Base-by-base conservation (phyloP, 176 grass and related monocot species). In the Areca catechu region DNA sequence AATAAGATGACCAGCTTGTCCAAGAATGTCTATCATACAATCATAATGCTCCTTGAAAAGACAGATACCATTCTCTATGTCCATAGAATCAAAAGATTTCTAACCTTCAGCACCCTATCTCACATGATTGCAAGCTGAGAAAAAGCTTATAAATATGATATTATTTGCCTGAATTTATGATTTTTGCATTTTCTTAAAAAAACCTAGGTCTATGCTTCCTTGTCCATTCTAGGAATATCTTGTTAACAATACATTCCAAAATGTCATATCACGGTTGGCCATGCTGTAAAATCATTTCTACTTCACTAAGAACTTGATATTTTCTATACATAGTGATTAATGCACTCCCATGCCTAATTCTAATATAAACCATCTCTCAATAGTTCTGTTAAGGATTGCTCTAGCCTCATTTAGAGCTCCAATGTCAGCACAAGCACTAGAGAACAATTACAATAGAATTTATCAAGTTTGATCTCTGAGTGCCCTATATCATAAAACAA, bases 191-290 rank as follows among this genome's bases (percentile, higher is more conserved):
- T 71, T 50, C 56, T 61, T n/a, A 53, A 53, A 61, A 24, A 71
- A 53, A 14, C 22, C 14, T 17, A 61, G 48, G 48, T 53, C 69
- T 71, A 34, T 19, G 53, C 52, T 57, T 53, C 49, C 69, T 53
- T 53, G 21, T 29, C 57, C 69, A 71, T 71, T 61, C 20, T 71
- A 49, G 30, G 69, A 71, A 71, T 61, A 71, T 50, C 57, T 49
- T n/a, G 69, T 71, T 49, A 71, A 52, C 48, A 71, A 25, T 4
- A 49, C 69, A 61, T 71, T 71, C 69, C 69, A 71, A 51, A 49
- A 71, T 37, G 61, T 60, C 22, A 21, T 53, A 25, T 53, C 69
- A 34, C 7, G 48, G 24, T 22, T 53, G n/a, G 16, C 21, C 48
- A 71, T 53, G 16, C 12, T 61, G 25, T n/a, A 61, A 71, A 19